Evolutionary conservation across 148 eudicot species (phyloP).

Genomic region (Fallopia convolvulus): DNA sequence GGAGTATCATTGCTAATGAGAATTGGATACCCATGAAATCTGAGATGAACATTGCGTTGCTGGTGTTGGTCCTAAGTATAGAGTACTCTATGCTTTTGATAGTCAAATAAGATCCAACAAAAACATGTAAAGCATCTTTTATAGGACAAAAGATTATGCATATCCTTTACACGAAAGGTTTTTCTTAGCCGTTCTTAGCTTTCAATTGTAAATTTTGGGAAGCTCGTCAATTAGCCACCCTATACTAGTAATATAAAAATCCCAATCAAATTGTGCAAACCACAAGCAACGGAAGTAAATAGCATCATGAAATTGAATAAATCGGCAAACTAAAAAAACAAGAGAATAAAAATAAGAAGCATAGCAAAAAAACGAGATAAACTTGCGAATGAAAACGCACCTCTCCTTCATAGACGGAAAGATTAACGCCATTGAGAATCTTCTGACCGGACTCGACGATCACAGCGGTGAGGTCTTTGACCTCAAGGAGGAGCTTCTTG

Average conservation of each 20-base stretch:
- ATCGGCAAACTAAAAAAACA: background rate
- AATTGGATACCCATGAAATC: background rate
- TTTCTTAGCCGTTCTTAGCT: background rate
- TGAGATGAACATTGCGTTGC: background rate
- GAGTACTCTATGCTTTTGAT: background rate
- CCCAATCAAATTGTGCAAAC: background rate
- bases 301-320: slow-evolving; percentile 1
- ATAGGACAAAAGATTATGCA: background rate
- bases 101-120: background rate
- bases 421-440: slow-evolving; percentile 77
- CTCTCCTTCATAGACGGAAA: slow-evolving; percentile 81
- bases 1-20: background rate
- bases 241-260: background rate
- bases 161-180: background rate
- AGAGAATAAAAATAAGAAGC: background rate
- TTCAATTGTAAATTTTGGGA: background rate
- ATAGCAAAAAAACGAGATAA: background rate
- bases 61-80: background rate
- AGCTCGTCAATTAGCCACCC: background rate
- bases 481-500: slow-evolving; percentile 59
- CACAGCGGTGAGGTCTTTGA: slow-evolving; percentile 70
- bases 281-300: background rate
- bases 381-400: slow-evolving; percentile 22
- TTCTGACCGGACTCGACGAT: slow-evolving; percentile 50
- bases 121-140: background rate